Conservation (phyloP, 225 moss, liverwort and hornwort genomes). For the Physcomitrium patens region DNA sequence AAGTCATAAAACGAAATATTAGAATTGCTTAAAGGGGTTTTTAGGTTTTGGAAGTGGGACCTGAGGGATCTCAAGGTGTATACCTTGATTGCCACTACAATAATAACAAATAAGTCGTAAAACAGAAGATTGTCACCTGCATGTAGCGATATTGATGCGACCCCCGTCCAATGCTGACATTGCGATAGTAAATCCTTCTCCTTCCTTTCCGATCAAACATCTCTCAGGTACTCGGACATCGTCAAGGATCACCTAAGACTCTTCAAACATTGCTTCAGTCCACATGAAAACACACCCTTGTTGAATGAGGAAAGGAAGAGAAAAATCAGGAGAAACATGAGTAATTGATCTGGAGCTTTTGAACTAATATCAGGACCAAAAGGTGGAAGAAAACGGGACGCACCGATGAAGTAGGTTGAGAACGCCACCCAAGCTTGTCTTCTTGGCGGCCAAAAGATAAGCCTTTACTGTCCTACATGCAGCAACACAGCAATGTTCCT, state of each 20-base stretch:
- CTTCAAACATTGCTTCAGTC: constrained; percentile 23
- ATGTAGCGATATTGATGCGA: constrained; percentile 61
- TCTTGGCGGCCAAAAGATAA: constrained; percentile 94
- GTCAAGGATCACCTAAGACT: constrained; percentile 83
- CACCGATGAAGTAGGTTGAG: constrained; percentile 93
- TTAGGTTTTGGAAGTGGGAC: background rate
- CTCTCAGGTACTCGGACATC: constrained; percentile 89
- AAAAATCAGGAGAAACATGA: constrained; percentile 4
- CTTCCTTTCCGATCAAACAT: constrained; percentile 84
- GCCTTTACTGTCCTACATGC: constrained; percentile 81
- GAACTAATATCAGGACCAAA: background rate
- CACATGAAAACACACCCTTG: constrained; percentile 20
- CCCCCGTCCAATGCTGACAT: constrained; percentile 98
- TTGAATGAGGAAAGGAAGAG: background rate
- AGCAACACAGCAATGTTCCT: constrained; percentile 20
- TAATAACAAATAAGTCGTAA: background rate
- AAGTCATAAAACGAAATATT: background rate
- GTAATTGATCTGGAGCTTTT: background rate
- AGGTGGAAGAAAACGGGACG: constrained; percentile 32
- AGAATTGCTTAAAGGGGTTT: background rate
- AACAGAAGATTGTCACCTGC: constrained; percentile 37
- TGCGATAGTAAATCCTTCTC: constrained; percentile 92
- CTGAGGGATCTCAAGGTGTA: background rate
- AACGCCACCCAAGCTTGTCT: constrained; percentile 99
- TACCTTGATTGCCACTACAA: background rate